Conservation (phyloP, 331 rosid species). For the Quercus lobata region DNA sequence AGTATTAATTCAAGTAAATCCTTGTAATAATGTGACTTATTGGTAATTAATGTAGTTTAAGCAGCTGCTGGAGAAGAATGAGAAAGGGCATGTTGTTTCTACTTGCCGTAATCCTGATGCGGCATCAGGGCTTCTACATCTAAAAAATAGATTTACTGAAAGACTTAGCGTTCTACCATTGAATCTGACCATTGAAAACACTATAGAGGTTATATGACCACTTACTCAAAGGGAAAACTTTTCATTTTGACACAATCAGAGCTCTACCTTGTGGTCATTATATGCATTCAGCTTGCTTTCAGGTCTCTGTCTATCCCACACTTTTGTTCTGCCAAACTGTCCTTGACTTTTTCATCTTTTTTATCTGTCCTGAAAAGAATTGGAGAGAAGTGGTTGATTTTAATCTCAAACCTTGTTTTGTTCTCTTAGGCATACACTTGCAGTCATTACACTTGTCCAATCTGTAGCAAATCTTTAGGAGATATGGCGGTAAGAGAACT, state of each 20-base stretch:
- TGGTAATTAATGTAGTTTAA: slow-evolving; percentile 48
- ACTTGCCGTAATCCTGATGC: no score
- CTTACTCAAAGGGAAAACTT: no score
- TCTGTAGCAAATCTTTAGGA: slow-evolving; percentile 98
- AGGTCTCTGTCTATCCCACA: slow-evolving; percentile 44
- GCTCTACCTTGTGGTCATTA: slow-evolving; percentile 97
- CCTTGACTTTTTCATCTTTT: not conserved
- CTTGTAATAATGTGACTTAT: slow-evolving; percentile 7
- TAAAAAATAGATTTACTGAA: no score
- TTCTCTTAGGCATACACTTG: slow-evolving; percentile 84
- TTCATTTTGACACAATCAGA: slow-evolving; percentile 61
- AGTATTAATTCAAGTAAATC: not conserved
- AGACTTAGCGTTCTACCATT: no score
- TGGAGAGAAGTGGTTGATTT: slow-evolving; percentile 11
- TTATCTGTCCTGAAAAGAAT: not conserved
- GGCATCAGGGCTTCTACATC: no score
- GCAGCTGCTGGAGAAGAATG: slow-evolving; percentile 69
- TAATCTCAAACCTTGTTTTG: slow-evolving; percentile 26
- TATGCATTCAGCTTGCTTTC: slow-evolving; percentile 99
- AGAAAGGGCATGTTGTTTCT: slow-evolving; percentile 54
- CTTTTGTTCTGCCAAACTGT: not conserved
- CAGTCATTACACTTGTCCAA: slow-evolving; percentile 96
- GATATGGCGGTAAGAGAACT: slow-evolving; percentile 84
- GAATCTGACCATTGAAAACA: no score
- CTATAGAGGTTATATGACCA: no score